A percentile compares a stretch with the other conserved stretches of the same genome.
phyloP scores from a whole-genome alignment of 192 early-diverging fungal genomes.

The Backusella tarrabulga region DNA sequence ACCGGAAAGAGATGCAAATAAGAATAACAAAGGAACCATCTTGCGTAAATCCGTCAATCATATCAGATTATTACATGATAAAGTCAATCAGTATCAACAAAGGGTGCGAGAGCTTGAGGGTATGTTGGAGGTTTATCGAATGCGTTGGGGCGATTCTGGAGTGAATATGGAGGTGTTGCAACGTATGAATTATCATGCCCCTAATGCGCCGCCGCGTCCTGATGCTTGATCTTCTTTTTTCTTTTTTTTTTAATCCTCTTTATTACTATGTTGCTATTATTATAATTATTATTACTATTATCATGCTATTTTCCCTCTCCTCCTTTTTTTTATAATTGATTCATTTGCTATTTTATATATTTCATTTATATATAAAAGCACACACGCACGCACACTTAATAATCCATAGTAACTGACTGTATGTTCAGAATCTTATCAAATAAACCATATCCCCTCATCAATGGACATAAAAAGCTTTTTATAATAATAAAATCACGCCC shows the following conservation, averaged over 20 bases:
- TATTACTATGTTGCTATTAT: neutral
- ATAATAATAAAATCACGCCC: neutral
- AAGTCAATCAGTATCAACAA: slow-evolving; percentile 24
- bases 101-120: slow-evolving; percentile 34
- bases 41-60: slow-evolving; percentile 92
- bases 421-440: neutral
- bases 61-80: slow-evolving; percentile 50
- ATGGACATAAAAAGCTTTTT: too few relatives aligned
- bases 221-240: neutral
- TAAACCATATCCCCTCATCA: neutral
- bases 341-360: neutral
- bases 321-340: too few relatives aligned
- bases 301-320: neutral
- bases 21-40: slow-evolving; percentile 93
- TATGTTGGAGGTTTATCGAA: slow-evolving; percentile 23
- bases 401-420: neutral
- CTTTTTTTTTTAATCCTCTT: neutral
- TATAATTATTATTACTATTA: neutral
- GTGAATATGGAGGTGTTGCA: neutral
- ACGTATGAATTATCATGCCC: neutral
- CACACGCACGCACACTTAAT: neutral
- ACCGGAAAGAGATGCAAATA: slow-evolving; percentile 84
- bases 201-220: neutral
- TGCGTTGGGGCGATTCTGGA: slow-evolving; percentile 11
- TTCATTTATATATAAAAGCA: neutral